Base-by-base conservation (phyloP, 805 yeast genomes). In the Isabelozyma rhagii region DNA sequence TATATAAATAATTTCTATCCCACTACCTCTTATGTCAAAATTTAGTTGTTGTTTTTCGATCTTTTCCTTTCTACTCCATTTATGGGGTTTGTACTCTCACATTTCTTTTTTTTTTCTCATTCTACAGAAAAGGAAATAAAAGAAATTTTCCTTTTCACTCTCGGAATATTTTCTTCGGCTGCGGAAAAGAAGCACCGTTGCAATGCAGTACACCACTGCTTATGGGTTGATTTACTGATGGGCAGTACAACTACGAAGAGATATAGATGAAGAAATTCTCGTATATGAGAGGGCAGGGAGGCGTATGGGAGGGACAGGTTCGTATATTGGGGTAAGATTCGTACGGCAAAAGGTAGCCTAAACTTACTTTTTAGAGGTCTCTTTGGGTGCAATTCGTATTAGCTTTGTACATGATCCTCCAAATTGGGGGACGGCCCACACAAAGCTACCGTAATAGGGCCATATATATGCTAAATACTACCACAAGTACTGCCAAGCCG, bases 391-490 rank as follows among this genome's bases (percentile, higher is more conserved):
- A 31, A 31, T 31, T 31, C 36, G 36, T 31, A 31, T 6, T 31
- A 13, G 36, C n/a, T 31, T 31, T 31, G 36, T 31, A 31, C 36
- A 31, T 31, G n/a, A 31, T 31, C 36, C 36, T 31, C 36, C 36
- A 31, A 31, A 31, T 31, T 31, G 36, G 36, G 36, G 36, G 36
- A 31, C n/a, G n/a, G n/a, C 36, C 36, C n/a, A 31, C 36, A 31
- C 36, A 10, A 31, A 31, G 10, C 36, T 31, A 31, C n/a, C 36
- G 7, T 10, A 31, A 10, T 5, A 31, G 36, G n/a, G 10, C 18
- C 41, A 43, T 25, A 41, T 57, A 62, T 11, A 61, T 43, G 39
- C 61, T 51, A 18, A 54, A 46, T 8, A 60, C 29, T 34, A 61
- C 51, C 14, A 64, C 59, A 14, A 49, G 44, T 18, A 61, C 53